Conservation (phyloP, 2,329 filamentous ascomycete species). For the Alternaria burnsii region DNA sequence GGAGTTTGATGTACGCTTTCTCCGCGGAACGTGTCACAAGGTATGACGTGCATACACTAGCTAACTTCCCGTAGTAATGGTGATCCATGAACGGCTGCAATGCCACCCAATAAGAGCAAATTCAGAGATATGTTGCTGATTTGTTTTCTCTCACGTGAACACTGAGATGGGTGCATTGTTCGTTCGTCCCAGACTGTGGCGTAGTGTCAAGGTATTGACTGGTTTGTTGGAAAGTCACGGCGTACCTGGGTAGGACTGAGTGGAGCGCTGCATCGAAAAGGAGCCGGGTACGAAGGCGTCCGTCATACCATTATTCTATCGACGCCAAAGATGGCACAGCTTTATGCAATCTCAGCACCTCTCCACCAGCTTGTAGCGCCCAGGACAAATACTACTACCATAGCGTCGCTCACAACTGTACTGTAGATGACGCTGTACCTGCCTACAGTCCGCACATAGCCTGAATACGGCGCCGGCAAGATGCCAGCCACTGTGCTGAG, state of each 20-base stretch:
- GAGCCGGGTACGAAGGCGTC: background rate
- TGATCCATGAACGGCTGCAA: background rate
- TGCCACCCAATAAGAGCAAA: background rate
- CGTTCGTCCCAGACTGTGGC: background rate
- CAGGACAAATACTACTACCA: slow-evolving; percentile 79
- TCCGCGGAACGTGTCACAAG: background rate
- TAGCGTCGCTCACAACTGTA: slow-evolving; percentile 75
- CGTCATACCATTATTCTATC: slow-evolving; percentile 10
- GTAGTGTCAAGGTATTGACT: background rate
- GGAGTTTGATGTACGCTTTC: background rate
- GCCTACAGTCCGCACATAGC: slow-evolving; percentile 68
- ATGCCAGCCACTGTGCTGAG: slow-evolving; percentile 70
- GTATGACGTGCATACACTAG: slow-evolving; percentile 11
- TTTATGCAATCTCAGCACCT: slow-evolving; percentile 44
- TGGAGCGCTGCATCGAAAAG: slow-evolving; percentile 1
- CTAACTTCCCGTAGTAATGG: background rate
- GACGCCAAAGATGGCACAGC: background rate
- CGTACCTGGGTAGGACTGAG: slow-evolving; percentile 2
- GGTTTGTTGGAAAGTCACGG: background rate
- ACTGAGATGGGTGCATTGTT: background rate
- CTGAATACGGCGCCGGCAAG: slow-evolving; percentile 70
- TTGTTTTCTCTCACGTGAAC: background rate
- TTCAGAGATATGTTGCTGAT: background rate
- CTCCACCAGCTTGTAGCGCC: slow-evolving; percentile 65
- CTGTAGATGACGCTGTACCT: slow-evolving; percentile 76